Base-by-base conservation (phyloP, 805 yeast genomes). In the Kuraishia floccosa region DNA sequence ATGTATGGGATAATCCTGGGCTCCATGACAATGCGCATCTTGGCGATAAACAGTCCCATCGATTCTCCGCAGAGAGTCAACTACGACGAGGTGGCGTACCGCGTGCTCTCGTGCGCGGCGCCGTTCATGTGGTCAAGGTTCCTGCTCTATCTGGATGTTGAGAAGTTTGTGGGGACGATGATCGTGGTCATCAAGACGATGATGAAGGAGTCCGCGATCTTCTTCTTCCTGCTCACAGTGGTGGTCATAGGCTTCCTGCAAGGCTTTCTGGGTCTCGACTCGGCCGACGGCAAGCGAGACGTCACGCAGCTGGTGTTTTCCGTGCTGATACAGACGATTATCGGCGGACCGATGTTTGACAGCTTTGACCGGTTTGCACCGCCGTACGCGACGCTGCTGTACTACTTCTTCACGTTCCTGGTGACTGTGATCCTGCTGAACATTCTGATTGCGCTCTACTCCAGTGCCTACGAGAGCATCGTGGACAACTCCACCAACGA, bases 91-190 rank as follows among this genome's bases (percentile, higher is more conserved):
- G 25, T 46, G 18, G 67, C 93, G 0, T 83, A 75, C 49, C 58
- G 93, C 38, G 50, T 83, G 3, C 54, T 85, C 29, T 76, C 94
- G 0, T 67, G 86, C 44, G 86, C 82, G 10, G 80, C 94, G 5
- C 95, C 95, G 3, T 61, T 85, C 40, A 76, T 85, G 69, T 85
- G 94, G 93, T 68, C 81, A 2, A 64, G 96, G 30, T 58, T 85
- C 30, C 56, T 85, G 34, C 62, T 85, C 23, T 84, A 65, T 52
- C 63, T 84, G 42, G 96, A 85, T 48, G 79, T 87, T 8, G 74
- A 76, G 40, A 68, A 70, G 42, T 84, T 85, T 51, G 82, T 84
- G 30, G 96, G 96, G 25, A 83, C 86, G 2, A 80, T 85, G 85
- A 68, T 85, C 39, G 89, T 85, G 18, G 89, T 85, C 4, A 58